These are phyloP conservation scores for Mortierella hygrophila DNA, from an alignment of 192 early-diverging fungal genomes.

Conservation along the genomic window DNA sequence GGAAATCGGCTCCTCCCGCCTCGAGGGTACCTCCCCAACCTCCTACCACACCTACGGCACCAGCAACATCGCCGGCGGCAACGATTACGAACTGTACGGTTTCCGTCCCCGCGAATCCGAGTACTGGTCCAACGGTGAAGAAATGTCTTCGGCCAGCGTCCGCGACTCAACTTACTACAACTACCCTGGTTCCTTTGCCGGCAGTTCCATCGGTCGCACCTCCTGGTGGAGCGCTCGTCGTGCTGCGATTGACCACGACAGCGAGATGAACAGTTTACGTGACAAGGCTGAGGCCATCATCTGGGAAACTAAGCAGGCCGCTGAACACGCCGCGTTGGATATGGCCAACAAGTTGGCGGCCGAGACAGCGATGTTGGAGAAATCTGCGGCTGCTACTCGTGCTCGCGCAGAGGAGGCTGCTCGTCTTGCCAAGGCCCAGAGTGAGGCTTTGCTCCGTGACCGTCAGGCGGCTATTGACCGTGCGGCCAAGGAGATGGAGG, in stretches of 20 bases:
- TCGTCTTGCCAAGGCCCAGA: slow-evolving; percentile 28
- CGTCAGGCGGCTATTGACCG: slow-evolving; percentile 36
- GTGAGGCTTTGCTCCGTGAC: slow-evolving; percentile 32
- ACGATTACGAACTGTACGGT: neutral
- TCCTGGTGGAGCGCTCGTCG: slow-evolving; percentile 40
- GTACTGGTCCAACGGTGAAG: slow-evolving; percentile 53
- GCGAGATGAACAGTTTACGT: slow-evolving; percentile 17
- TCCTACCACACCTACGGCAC: neutral
- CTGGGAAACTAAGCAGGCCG: slow-evolving; percentile 50
- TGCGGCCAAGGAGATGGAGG: slow-evolving; percentile 37
- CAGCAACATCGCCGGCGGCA: neutral
- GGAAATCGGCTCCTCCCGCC: slow-evolving; percentile 49
- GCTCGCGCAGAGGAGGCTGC: slow-evolving; percentile 43
- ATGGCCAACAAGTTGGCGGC: slow-evolving; percentile 34
- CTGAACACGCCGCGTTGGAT: slow-evolving; percentile 33
- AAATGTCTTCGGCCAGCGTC: slow-evolving; percentile 32
- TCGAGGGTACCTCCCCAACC: neutral
- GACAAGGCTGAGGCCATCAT: slow-evolving; percentile 38
- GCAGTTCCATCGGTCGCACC: slow-evolving; percentile 23
- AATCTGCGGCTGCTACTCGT: slow-evolving; percentile 13
- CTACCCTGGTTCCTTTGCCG: slow-evolving; percentile 34
- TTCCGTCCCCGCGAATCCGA: slow-evolving; percentile 17
- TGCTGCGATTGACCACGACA: slow-evolving; percentile 5
- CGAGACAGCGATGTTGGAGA: slow-evolving; percentile 25
- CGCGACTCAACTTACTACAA: slow-evolving; percentile 45